Evolutionary conservation across 257 asterid species (phyloP), one percentile per base, ranked within the genome.

Genomic region (Marsdenia floribunda): DNA sequence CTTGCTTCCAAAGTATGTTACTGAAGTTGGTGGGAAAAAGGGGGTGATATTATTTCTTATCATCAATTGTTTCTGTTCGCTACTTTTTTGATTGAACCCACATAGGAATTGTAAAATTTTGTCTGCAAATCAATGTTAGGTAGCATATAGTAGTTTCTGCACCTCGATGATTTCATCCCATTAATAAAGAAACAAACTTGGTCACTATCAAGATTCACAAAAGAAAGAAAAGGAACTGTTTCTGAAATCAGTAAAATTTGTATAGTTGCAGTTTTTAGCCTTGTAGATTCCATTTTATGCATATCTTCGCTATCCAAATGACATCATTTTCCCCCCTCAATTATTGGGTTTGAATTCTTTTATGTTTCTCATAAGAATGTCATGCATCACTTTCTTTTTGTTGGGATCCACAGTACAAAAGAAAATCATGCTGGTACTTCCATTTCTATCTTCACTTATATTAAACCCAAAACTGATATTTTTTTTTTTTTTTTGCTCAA

Each of bases 111-210:
- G 74, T 61, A 75, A 73, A 50, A 6, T 26, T 79, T 79, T 90
- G 90, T 87, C 76, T 59, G 74, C 50, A 80, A 77, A 70, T 76
- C 59, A 76, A 68, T 88, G 90, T 79, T 73, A 11, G 76, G 22
- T 85, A 78, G 84, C 83, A 63, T 35, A 71, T 53, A 70, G 59
- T 70, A 69, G 63, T 75, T 75, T 76, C 84, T 80, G 64, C 33
- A 53, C 71, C 37, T 80, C 75, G 87, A 83, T 87, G 79, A 85
- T 83, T 71, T 83, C 92, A 88, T 69, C 70, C 82, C 77, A 73
- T 29, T 65, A 73, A 3, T 65, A 70, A 58, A 71, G 40, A 67
- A 83, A 65, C 47, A 83, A 44, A 81, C 82, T 74, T 49, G 14
- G 85, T 85, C 89, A 33, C 77, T 52, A 26, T 75, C 71, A 71